Evolutionary conservation across 495 filamentous ascomycete genomes (phyloP), one percentile per base, ranked within the genome.

Genomic region (Podospora appendiculata): DNA sequence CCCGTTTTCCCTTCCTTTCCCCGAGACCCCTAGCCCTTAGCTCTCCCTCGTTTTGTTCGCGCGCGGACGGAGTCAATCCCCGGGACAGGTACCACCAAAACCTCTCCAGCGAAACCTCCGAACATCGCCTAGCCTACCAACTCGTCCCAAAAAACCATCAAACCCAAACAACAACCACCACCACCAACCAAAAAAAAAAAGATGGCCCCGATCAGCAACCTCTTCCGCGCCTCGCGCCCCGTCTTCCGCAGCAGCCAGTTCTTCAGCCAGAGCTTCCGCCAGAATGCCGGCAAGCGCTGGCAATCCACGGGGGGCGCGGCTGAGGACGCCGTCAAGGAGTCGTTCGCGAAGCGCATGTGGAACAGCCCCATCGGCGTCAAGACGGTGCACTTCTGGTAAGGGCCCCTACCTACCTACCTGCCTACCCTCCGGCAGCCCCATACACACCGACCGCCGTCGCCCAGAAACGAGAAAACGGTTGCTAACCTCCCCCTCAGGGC

Each of bases 371-470:
- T 95, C 50, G 90, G 90, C 32, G 65, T 94, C 35, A 95, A 95
- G 83, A 98, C 93, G 51, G 90, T 98, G 64, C 93, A 98, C 71
- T 98, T 98, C 75, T 98, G 93, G 81, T 95, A 54, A 3, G 42
- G 18, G 11, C 6, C 16, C 19, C 35, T 39, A 11, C 34, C 10
- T 32, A 39, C 35, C 7, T 4, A n/a, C n/a, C n/a, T n/a, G n/a
- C n/a, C n/a, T n/a, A n/a, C n/a, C n/a, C n/a, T n/a, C n/a, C n/a
- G n/a, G n/a, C n/a, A n/a, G n/a, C n/a, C n/a, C n/a, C n/a, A n/a
- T n/a, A n/a, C n/a, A n/a, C n/a, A n/a, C n/a, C n/a, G n/a, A n/a
- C n/a, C 14, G 41, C 9, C 18, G 18, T 38, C 7, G 36, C 25
- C 25, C 25, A 25, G 25, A 25, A 45, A 35, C 18, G 11, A n/a